phyloP scores from a whole-genome alignment of 2,329 filamentous ascomycete genomes.

The Alternaria metachromatica region DNA sequence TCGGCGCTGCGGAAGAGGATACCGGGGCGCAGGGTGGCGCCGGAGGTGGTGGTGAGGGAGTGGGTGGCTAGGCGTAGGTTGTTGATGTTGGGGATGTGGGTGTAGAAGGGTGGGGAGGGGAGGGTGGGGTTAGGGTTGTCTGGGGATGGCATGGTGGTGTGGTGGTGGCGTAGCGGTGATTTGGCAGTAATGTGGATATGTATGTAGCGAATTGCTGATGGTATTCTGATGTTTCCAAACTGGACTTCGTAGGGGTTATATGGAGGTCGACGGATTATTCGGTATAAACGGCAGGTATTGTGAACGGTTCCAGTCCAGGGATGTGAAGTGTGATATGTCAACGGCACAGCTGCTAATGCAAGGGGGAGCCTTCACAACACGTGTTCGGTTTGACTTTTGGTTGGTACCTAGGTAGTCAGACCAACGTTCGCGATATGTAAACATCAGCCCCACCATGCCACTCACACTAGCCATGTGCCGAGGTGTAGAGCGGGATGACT shows the following conservation, averaged over 20 bases:
- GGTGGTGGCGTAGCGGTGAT: not conserved
- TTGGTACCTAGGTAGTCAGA: not conserved
- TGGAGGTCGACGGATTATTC: not conserved
- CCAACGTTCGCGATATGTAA: not conserved
- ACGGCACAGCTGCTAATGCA: not conserved
- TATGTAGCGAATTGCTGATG: not conserved
- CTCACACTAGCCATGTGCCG: not conserved
- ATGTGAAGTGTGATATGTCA: not conserved
- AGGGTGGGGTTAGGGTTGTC: conserved; percentile 6
- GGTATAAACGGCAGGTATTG: not conserved
- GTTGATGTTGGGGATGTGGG: conserved; percentile 35
- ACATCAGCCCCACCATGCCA: not conserved
- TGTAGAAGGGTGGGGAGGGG: conserved; percentile 43
- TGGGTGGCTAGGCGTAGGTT: conserved; percentile 47
- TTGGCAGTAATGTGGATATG: not conserved
- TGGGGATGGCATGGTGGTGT: not conserved
- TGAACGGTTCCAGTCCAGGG: not conserved
- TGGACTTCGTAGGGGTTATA: not conserved
- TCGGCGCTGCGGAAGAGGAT: conserved; percentile 74
- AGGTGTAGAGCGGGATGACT: not conserved
- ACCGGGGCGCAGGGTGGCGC: conserved; percentile 55
- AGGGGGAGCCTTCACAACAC: not conserved
- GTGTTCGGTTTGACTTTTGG: not conserved
- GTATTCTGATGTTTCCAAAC: not conserved
- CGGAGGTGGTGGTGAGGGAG: conserved; percentile 35